These are phyloP conservation scores for Salvia miltiorrhiza DNA, from an alignment of 257 asterid species.

Conservation along the genomic window DNA sequence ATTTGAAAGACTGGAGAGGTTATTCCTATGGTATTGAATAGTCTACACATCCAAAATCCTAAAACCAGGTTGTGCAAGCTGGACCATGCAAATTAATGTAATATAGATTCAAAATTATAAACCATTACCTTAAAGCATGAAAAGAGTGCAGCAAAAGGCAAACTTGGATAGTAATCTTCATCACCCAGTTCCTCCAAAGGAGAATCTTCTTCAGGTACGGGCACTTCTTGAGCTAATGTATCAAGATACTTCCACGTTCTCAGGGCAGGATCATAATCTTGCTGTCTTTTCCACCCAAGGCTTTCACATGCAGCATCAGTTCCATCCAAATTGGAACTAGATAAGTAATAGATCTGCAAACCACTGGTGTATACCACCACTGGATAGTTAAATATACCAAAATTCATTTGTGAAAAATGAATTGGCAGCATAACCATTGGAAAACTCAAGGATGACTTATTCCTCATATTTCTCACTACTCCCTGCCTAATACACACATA, in stretches of 20 bases:
- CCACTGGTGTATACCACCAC: constrained; percentile 57
- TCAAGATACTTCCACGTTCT: constrained; percentile 75
- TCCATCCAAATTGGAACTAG: constrained; percentile 70
- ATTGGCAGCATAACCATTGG: not conserved
- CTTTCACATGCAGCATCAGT: constrained; percentile 67
- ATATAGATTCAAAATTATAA: constrained; percentile 10
- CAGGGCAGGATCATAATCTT: constrained; percentile 59
- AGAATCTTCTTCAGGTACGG: constrained; percentile 51
- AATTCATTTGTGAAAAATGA: constrained; percentile 3
- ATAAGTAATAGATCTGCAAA: constrained; percentile 72
- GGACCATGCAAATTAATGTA: not conserved
- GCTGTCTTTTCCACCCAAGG: constrained; percentile 74
- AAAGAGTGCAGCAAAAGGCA: constrained; percentile 94
- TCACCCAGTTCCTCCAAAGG: constrained; percentile 71
- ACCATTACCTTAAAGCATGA: constrained; percentile 80
- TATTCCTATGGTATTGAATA: not conserved
- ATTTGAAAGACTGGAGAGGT: not conserved
- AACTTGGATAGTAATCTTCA: constrained; percentile 84
- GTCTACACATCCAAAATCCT: not conserved
- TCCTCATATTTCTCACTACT: not conserved
- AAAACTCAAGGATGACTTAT: no score
- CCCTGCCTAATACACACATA: not conserved
- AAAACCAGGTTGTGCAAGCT: constrained; percentile 8
- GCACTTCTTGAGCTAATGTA: constrained; percentile 42
- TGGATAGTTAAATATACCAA: constrained; percentile 11